phyloP scores from a whole-genome alignment of 2,329 filamentous ascomycete genomes.

The Trichoderma citrinoviride region DNA sequence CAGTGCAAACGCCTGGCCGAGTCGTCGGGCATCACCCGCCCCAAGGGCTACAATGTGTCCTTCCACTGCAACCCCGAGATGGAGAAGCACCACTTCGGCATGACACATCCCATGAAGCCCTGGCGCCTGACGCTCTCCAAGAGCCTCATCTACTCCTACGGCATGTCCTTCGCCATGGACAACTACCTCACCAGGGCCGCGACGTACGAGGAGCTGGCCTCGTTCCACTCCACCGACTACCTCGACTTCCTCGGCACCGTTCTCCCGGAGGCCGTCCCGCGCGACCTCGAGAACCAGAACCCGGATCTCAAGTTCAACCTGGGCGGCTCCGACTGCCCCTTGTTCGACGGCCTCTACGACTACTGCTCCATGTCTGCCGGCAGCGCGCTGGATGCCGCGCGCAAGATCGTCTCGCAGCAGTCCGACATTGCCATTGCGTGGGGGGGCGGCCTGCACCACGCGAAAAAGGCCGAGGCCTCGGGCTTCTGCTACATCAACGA shows the following conservation, averaged over 20 bases:
- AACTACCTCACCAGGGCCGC: slow-evolving; percentile 82
- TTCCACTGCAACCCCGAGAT: slow-evolving; percentile 95
- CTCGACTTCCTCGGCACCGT: slow-evolving; percentile 81
- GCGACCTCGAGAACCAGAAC: slow-evolving; percentile 63
- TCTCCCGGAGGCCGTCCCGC: slow-evolving; percentile 59
- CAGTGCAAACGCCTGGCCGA: slow-evolving; percentile 57
- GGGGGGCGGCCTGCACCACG: slow-evolving; percentile 95
- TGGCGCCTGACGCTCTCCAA: slow-evolving; percentile 96
- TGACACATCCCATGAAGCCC: slow-evolving; percentile 98
- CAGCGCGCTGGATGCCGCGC: slow-evolving; percentile 83
- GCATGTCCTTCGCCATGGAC: slow-evolving; percentile 96
- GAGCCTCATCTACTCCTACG: slow-evolving; percentile 89
- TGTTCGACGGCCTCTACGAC: slow-evolving; percentile 93
- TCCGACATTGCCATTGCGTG: slow-evolving; percentile 97
- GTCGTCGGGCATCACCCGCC: slow-evolving; percentile 69
- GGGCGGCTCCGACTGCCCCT: slow-evolving; percentile 86
- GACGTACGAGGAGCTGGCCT: slow-evolving; percentile 79
- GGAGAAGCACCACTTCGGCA: slow-evolving; percentile 95
- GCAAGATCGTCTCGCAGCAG: slow-evolving; percentile 80
- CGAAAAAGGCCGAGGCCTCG: slow-evolving; percentile 88
- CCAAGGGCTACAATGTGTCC: slow-evolving; percentile 85
- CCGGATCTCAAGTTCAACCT: slow-evolving; percentile 77
- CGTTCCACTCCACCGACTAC: slow-evolving; percentile 87
- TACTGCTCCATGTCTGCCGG: slow-evolving; percentile 94
- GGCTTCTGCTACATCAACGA: slow-evolving; percentile 99